These are phyloP conservation scores for Solanum chmielewskii DNA, from an alignment of 257 asterid genomes.

Conservation along the genomic window DNA sequence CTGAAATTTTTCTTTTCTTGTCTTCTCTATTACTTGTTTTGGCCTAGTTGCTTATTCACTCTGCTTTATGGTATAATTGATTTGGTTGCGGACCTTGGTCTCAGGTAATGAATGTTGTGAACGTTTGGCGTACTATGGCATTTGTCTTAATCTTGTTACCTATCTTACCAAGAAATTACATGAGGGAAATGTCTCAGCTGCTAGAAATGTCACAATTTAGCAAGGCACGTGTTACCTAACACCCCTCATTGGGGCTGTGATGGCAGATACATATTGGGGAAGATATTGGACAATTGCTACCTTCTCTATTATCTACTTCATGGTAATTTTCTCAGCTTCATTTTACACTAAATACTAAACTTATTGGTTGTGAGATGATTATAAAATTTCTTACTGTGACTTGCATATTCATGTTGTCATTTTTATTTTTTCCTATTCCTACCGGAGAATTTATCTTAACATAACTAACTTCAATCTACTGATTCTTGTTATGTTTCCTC, in stretches of 20 bases:
- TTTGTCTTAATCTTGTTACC: slow-evolving; percentile 75
- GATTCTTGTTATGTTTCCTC: neutral
- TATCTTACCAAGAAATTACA: slow-evolving; percentile 75
- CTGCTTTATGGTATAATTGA: neutral
- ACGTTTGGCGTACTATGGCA: slow-evolving; percentile 92
- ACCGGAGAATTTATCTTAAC: neutral
- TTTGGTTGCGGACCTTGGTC: slow-evolving; percentile 3
- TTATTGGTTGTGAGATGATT: neutral
- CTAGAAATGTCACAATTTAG: slow-evolving; percentile 90
- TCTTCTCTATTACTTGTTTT: neutral
- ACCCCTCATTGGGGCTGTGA: slow-evolving; percentile 79
- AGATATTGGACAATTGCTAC: slow-evolving; percentile 94
- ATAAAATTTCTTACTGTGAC: neutral
- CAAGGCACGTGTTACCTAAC: slow-evolving; percentile 86
- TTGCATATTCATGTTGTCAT: neutral
- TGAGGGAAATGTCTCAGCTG: slow-evolving; percentile 78
- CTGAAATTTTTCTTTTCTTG: neutral
- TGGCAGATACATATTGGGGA: slow-evolving; percentile 98
- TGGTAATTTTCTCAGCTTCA: slow-evolving; percentile 11
- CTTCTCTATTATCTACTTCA: slow-evolving; percentile 79
- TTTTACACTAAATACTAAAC: neutral
- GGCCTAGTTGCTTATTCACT: no score
- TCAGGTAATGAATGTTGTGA: slow-evolving; percentile 96
- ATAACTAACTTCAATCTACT: neutral
- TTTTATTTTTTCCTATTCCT: neutral